phyloP scores from a whole-genome alignment of 805 yeast species.

The Danielozyma ontarioensis region DNA sequence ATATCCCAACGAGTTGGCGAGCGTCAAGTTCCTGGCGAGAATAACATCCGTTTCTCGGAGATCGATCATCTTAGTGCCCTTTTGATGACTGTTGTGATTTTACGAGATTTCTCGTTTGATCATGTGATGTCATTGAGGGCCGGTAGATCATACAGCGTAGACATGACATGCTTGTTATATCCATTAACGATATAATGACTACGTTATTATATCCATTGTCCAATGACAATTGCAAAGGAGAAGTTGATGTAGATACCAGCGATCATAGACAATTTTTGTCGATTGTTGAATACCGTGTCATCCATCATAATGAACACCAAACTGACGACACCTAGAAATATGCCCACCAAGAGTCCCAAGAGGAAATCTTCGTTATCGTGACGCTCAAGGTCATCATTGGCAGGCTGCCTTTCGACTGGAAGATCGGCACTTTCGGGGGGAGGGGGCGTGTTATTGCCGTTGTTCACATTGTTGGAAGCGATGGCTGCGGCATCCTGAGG shows the following conservation, averaged over 20 bases:
- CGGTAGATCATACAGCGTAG: constrained; percentile 39
- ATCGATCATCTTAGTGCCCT: constrained; percentile 45
- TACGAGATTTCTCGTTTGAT: constrained; percentile 11
- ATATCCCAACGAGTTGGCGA: constrained; percentile 44
- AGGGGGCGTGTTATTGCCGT: not conserved
- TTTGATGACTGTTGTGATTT: constrained; percentile 22
- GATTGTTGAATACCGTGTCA: constrained; percentile 54
- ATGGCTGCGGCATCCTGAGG: constrained; percentile 4
- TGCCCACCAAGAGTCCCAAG: constrained; percentile 68
- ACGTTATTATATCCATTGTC: constrained; percentile 37
- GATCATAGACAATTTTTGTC: constrained; percentile 62
- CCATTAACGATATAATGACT: no score
- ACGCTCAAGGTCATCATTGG: constrained; percentile 6
- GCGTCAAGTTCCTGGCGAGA: constrained; percentile 49
- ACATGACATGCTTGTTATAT: no score
- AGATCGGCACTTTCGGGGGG: not conserved
- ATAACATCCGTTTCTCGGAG: constrained; percentile 26
- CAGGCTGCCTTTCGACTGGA: not conserved
- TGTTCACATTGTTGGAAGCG: constrained; percentile 2
- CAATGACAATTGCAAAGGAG: constrained; percentile 56
- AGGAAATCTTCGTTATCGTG: constrained; percentile 58
- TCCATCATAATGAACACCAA: constrained; percentile 53
- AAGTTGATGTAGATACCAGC: constrained; percentile 70
- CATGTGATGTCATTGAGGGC: constrained; percentile 35
- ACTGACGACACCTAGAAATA: constrained; percentile 68